These are phyloP conservation scores for Ogataea hybrid DNA, from an alignment of 1,139 yeast genomes.

Conservation along the genomic window DNA sequence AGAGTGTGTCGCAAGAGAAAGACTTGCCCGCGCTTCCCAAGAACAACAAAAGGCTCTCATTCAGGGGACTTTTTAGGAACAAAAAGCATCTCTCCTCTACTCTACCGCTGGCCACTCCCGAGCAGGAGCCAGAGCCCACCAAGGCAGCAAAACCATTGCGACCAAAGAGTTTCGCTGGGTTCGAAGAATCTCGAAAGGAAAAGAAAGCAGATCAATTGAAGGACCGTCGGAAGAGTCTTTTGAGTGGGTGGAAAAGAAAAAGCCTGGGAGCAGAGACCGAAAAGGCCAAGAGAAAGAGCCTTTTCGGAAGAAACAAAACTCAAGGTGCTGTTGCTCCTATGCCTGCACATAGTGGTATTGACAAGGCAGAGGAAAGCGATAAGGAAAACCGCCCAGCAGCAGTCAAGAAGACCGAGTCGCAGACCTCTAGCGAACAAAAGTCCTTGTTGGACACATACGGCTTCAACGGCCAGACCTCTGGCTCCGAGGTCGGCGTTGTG, in stretches of 20 bases:
- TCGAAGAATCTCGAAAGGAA: constrained; percentile 14
- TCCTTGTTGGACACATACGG: constrained; percentile 27
- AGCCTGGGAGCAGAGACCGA: constrained; percentile 15
- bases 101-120: constrained; percentile 4
- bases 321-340: neutral
- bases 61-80: constrained; percentile 28
- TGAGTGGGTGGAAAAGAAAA: constrained; percentile 32
- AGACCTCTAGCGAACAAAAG: constrained; percentile 11
- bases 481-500: constrained; percentile 16
- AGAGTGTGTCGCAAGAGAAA: neutral
- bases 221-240: constrained; percentile 27
- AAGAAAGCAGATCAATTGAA: constrained; percentile 17
- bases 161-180: constrained; percentile 24
- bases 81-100: neutral
- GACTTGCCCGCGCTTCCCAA: constrained; percentile 5
- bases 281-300: constrained; percentile 10
- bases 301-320: constrained; percentile 17
- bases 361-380: neutral
- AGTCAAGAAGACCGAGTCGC: constrained; percentile 4
- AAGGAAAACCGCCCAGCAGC: constrained; percentile 5
- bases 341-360: neutral
- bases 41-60: constrained; percentile 19
- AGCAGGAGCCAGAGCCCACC: neutral
- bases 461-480: constrained; percentile 16
- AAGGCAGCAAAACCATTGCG: constrained; percentile 11